Conservation (phyloP, 257 asterid species). For the Echites panduratus region DNA sequence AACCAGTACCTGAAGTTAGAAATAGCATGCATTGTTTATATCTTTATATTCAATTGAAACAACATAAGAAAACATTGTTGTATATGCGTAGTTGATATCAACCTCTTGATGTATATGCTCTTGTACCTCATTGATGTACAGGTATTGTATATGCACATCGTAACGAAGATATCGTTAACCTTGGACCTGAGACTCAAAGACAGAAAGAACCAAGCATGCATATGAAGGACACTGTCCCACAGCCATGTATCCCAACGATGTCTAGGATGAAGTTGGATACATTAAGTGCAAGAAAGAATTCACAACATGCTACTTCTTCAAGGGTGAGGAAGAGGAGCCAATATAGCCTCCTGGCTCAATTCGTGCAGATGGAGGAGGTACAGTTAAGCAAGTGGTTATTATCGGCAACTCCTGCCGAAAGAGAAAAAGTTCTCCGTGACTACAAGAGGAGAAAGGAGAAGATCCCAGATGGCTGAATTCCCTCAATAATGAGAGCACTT, state of each 20-base stretch:
- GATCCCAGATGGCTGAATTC: conserved; percentile 20
- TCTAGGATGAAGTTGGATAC: conserved; percentile 25
- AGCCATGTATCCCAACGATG: conserved; percentile 14
- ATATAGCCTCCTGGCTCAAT: conserved; percentile 51
- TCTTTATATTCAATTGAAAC: not conserved
- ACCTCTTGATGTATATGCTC: too few relatives aligned
- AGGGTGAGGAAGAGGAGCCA: conserved; percentile 45
- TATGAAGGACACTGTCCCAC: conserved; percentile 15
- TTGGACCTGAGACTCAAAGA: conserved; percentile 27
- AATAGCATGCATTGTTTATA: not conserved
- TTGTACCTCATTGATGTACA: conserved; percentile 13
- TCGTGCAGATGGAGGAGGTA: conserved; percentile 64
- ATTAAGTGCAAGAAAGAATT: conserved; percentile 23
- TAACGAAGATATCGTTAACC: conserved; percentile 75
- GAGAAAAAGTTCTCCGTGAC: conserved; percentile 26
- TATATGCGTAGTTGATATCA: too few relatives aligned
- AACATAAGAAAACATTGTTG: not conserved
- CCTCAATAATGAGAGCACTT: not conserved
- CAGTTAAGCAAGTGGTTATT: conserved; percentile 57
- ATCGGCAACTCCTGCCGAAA: conserved; percentile 36
- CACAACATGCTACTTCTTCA: conserved; percentile 20
- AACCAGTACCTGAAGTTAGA: not conserved
- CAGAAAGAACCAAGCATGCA: conserved; percentile 15
- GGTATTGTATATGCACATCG: conserved; percentile 92
- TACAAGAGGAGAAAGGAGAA: conserved; percentile 29